Evolutionary conservation across 1,284 basidiomycete genomes (phyloP), one percentile per base, ranked within the genome.

Genomic region (Spongispora temasekensis): DNA sequence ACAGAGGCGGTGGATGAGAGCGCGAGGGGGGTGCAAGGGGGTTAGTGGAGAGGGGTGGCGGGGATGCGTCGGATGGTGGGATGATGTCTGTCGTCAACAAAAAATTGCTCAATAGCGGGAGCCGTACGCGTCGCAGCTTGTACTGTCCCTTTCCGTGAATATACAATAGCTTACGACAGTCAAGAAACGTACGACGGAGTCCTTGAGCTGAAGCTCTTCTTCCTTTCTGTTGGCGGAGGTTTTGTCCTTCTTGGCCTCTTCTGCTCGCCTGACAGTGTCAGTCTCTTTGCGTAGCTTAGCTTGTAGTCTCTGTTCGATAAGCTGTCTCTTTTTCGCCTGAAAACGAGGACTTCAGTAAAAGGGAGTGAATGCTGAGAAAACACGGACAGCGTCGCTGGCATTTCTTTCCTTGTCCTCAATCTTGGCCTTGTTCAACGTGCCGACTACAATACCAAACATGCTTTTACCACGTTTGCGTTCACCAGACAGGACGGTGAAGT

Each of bases 231-330:
- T 90, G 52, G 90, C 89, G 40, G 69, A 66, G 46, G 84, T 84
- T 76, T 90, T 90, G 77, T 91, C 89, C 73, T 89, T 90, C 78
- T 91, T 91, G 61, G 87, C 87, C 76, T 92, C 90, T 80, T 91
- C 90, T 66, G 87, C 86, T 73, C 86, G 81, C 74, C 90, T 85
- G 78, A 91, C 89, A 79, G 86, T 80, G 75, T 91, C 90, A 82
- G 88, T 90, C 75, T 93, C 90, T 81, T 86, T 89, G 73, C 83
- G 81, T 65, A 93, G 81, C 78, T 90, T 92, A 78, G 81, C 81
- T 79, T 91, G 90, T 78, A 92, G 80, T 78, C 88, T 86, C 72
- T 90, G 86, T 71, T 93, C 90, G 72, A 89, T 89, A 71, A 89
- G 67, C 67, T 91, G 88, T 64, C 90, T 79, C 76, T 91, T 91